Evolutionary conservation across 2,329 filamentous ascomycete species (phyloP), one percentile per base, ranked within the genome.

Genomic region (Colletotrichum tamarilloi): DNA sequence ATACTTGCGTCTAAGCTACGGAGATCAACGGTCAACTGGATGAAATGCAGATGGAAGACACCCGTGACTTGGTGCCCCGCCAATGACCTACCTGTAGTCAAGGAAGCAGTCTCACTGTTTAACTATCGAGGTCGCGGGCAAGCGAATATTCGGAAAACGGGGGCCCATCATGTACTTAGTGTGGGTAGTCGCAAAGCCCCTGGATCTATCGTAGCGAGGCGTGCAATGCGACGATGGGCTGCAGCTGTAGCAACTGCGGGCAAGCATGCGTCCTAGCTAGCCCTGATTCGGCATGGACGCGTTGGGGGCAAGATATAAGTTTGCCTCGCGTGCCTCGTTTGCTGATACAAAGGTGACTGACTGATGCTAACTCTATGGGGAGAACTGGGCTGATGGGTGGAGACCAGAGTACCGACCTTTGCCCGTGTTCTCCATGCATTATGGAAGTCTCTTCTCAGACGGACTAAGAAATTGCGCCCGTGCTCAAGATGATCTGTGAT

Each of bases 241-340:
- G 57, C 64, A 72, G 64, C 68, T 68, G 30, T 46, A 62, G 68
- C 68, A 68, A 72, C 64, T 67, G 62, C 42, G 56, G 62, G 57
- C 57, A 22, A 72, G 57, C 28, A 26, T 56, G 56, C 35, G 11
- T 57, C 49, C 52, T 58, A 52, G 53, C 26, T 24, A n/a, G 26
- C 62, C 68, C 62, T 22, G 58, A 72, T 72, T 62, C 62, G 64
- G 64, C 57, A 62, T 62, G 49, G 64, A 32, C 28, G 58, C 16
- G 35, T n/a, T 53, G 38, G n/a, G 52, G 42, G 24, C 42, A 63
- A 28, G 55, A 5, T 19, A 32, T 28, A n/a, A 30, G 28, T 30
- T 19, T 32, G 26, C 46, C 46, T 26, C 26, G 19, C 24, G 38
- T 28, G 57, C 26, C 32, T 46, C 46, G n/a, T 65, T 52, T 26